These are phyloP conservation scores for Cladosporium halotolerans DNA, from an alignment of 2,329 filamentous ascomycete species.

Conservation along the genomic window DNA sequence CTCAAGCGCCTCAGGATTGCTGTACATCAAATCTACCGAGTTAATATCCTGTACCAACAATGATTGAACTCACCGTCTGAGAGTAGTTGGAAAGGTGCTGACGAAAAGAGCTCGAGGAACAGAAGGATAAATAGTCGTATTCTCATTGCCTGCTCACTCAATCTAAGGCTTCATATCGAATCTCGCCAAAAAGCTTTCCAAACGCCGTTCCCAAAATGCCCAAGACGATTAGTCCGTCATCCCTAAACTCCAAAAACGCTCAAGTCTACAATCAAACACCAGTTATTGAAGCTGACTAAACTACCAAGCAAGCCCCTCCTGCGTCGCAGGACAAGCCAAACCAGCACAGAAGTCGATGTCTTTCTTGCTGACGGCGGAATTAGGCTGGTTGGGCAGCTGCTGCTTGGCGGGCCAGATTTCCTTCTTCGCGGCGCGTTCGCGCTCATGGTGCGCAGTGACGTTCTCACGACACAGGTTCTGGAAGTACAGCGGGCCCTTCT, in stretches of 20 bases:
- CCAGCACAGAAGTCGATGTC: slow-evolving; percentile 27
- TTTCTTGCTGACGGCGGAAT: slow-evolving; percentile 15
- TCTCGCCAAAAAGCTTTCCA: neutral
- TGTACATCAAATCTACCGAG: too few species aligned
- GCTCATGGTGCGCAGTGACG: slow-evolving; percentile 42
- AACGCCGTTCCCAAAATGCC: neutral
- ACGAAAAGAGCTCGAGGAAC: too few species aligned
- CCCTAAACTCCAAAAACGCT: too few species aligned
- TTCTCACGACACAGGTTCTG: slow-evolving; percentile 46
- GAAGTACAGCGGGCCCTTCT: slow-evolving; percentile 53
- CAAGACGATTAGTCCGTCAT: too few species aligned
- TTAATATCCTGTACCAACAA: too few species aligned
- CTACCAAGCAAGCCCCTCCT: slow-evolving; percentile 26
- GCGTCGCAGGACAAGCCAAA: slow-evolving; percentile 19
- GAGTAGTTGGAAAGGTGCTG: too few species aligned
- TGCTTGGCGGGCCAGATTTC: slow-evolving; percentile 51
- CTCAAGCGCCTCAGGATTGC: too few species aligned
- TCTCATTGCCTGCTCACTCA: neutral
- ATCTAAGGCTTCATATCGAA: neutral
- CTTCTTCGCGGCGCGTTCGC: slow-evolving; percentile 38
- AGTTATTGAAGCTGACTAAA: too few species aligned
- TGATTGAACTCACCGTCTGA: too few species aligned
- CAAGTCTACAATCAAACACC: too few species aligned
- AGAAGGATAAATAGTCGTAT: too few species aligned
- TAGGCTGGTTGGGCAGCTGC: slow-evolving; percentile 23